These are phyloP conservation scores for Talaromyces ruber DNA, from an alignment of 495 filamentous ascomycete species.

Conservation along the genomic window DNA sequence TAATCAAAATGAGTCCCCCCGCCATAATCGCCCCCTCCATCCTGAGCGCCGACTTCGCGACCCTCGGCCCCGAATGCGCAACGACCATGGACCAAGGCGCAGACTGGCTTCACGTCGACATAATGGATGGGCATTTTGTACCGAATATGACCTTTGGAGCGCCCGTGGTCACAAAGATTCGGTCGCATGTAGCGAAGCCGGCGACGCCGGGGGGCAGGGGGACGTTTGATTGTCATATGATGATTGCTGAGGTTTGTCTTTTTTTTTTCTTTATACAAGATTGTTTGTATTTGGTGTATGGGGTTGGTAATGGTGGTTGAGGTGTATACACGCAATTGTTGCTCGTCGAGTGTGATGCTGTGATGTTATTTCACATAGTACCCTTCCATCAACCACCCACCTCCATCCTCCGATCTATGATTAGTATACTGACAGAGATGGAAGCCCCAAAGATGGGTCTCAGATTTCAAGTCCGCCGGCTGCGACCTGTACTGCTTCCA, in stretches of 20 bases:
- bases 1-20: slow-evolving; percentile 61
- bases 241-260: slow-evolving; percentile 80
- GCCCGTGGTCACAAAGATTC: slow-evolving; percentile 89
- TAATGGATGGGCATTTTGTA: slow-evolving; percentile 98
- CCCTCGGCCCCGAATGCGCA: slow-evolving; percentile 74
- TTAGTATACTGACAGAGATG: not conserved
- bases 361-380: not conserved
- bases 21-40: slow-evolving; percentile 97
- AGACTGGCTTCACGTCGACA: slow-evolving; percentile 73
- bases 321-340: not conserved
- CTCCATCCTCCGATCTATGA: not conserved
- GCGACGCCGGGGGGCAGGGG: slow-evolving; percentile 55
- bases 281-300: not conserved
- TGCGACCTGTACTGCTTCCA: slow-evolving; percentile 99
- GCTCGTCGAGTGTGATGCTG: not conserved
- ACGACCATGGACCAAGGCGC: slow-evolving; percentile 73
- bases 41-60: slow-evolving; percentile 93
- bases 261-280: not conserved
- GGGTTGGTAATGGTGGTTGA: not conserved
- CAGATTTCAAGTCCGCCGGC: slow-evolving; percentile 84
- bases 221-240: slow-evolving; percentile 99
- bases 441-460: slow-evolving; percentile 99
- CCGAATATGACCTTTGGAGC: slow-evolving; percentile 96
- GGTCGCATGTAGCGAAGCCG: slow-evolving; percentile 66
- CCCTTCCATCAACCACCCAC: not conserved